These are phyloP conservation scores for Tetrapisispora nanseiensis DNA, from an alignment of 805 yeast species.

Conservation along the genomic window DNA sequence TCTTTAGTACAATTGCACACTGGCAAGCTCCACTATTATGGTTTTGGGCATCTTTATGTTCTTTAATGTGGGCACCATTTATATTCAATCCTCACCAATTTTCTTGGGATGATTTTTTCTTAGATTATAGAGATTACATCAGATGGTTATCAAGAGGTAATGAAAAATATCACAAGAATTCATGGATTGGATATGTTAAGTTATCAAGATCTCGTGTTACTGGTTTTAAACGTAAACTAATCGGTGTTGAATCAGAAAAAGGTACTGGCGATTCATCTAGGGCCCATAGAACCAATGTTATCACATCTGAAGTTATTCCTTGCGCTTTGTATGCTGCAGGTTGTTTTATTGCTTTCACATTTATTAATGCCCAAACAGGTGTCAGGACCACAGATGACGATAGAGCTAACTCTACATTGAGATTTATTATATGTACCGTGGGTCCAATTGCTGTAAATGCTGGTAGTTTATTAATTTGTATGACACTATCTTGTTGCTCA, in stretches of 20 bases:
- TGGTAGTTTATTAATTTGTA: slow-evolving; percentile 68
- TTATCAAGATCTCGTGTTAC: slow-evolving; percentile 75
- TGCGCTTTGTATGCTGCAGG: slow-evolving; percentile 67
- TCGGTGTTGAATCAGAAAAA: slow-evolving; percentile 71
- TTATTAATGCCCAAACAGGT: slow-evolving; percentile 79
- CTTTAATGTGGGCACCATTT: slow-evolving; percentile 86
- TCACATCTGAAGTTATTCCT: slow-evolving; percentile 63
- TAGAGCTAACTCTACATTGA: slow-evolving; percentile 55
- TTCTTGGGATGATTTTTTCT: slow-evolving; percentile 88
- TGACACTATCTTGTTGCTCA: slow-evolving; percentile 86
- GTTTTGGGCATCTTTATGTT: slow-evolving; percentile 91
- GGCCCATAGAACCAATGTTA: slow-evolving; percentile 69
- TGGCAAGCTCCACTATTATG: slow-evolving; percentile 92
- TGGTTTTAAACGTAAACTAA: slow-evolving; percentile 66
- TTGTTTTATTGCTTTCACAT: slow-evolving; percentile 68
- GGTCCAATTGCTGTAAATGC: slow-evolving; percentile 87
- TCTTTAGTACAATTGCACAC: slow-evolving; percentile 63
- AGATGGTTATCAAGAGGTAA: slow-evolving; percentile 89
- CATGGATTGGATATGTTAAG: slow-evolving; percentile 79
- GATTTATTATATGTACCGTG: slow-evolving; percentile 69
- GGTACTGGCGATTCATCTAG: slow-evolving; percentile 73
- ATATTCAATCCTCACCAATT: slow-evolving; percentile 96
- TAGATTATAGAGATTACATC: slow-evolving; percentile 89
- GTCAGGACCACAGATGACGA: slow-evolving; percentile 40
- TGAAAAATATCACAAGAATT: slow-evolving; percentile 77